Percentiles rank a stretch among this genome's conserved stretches.
These are phyloP conservation scores for Adansonia rubrostipa DNA, from an alignment of 441 rosid genomes.

Conservation along the genomic window DNA sequence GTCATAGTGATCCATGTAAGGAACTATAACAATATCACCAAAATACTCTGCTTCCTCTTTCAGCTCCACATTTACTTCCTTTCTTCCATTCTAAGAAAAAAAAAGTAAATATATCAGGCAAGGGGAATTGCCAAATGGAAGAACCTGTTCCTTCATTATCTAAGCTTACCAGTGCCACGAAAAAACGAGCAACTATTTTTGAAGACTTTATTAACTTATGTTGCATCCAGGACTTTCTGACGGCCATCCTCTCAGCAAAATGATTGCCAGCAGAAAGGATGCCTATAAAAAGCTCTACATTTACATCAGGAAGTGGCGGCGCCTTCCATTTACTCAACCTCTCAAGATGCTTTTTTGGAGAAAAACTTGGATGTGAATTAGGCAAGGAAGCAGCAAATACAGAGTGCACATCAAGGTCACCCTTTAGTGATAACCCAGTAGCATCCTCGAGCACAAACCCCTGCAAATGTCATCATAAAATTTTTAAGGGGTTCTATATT, in stretches of 20 bases:
- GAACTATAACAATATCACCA: constrained; percentile 73
- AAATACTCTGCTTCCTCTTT: constrained; percentile 71
- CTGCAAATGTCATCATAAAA: constrained; percentile 42
- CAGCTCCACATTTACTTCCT: constrained; percentile 67
- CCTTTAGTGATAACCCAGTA: constrained; percentile 75
- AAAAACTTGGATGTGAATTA: constrained; percentile 69
- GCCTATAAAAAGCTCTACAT: constrained; percentile 82
- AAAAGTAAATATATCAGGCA: neutral
- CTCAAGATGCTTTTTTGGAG: constrained; percentile 79
- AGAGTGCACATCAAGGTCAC: constrained; percentile 81
- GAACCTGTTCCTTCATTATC: neutral
- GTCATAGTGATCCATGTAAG: constrained; percentile 78
- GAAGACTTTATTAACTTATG: constrained; percentile 80
- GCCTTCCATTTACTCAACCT: constrained; percentile 79
- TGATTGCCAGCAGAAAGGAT: constrained; percentile 95
- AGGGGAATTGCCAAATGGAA: neutral
- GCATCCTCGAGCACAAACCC: constrained; percentile 98
- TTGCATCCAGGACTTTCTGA: constrained; percentile 96
- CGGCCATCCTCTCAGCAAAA: constrained; percentile 97
- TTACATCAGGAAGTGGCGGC: constrained; percentile 60
- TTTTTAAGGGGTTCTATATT: neutral
- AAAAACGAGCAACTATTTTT: constrained; percentile 84
- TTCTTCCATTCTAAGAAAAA: constrained; percentile 53
- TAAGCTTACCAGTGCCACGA: constrained; percentile 62
- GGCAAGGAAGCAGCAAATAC: constrained; percentile 87